These are phyloP conservation scores for Flaveria sonorensis DNA, from an alignment of 129 eudicot species.

Conservation along the genomic window DNA sequence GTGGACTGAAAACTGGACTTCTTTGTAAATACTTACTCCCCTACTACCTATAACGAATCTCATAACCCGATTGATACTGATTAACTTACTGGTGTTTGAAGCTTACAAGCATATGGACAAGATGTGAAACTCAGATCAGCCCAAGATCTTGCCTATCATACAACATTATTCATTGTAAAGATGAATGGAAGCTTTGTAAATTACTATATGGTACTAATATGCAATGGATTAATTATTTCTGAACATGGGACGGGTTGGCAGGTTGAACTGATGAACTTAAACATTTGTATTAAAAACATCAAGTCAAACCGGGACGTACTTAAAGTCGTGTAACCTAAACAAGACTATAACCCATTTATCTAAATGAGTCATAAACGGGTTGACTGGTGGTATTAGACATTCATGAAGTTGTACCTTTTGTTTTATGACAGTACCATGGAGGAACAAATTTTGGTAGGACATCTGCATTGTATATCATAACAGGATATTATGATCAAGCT, in stretches of 20 bases:
- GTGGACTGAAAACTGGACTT: conserved; percentile 97
- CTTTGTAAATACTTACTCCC: conserved; percentile 47
- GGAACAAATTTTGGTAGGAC: conserved; percentile 91
- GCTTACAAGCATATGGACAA: conserved; percentile 68
- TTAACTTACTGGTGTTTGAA: conserved; percentile 29
- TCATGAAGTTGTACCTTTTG: background rate
- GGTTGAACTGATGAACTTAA: background rate
- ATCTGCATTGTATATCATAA: conserved; percentile 51
- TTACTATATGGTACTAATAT: conserved; percentile 73
- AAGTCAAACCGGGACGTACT: too few relatives aligned
- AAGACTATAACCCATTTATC: background rate
- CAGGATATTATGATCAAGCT: conserved; percentile 85
- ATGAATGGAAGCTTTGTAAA: conserved; percentile 83
- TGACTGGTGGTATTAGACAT: background rate
- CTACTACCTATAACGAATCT: background rate
- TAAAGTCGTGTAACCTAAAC: background rate
- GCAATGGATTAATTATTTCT: background rate
- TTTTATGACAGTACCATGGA: conserved; percentile 72
- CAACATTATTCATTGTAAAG: conserved; percentile 62
- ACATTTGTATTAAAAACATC: background rate
- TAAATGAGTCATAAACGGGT: conserved; percentile 1
- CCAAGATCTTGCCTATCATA: conserved; percentile 74
- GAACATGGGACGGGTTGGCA: background rate
- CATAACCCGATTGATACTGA: background rate
- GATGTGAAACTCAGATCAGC: conserved; percentile 55